Evolutionary conservation across 2,329 filamentous ascomycete genomes (phyloP).

Genomic region (Nothopassalora personata): DNA sequence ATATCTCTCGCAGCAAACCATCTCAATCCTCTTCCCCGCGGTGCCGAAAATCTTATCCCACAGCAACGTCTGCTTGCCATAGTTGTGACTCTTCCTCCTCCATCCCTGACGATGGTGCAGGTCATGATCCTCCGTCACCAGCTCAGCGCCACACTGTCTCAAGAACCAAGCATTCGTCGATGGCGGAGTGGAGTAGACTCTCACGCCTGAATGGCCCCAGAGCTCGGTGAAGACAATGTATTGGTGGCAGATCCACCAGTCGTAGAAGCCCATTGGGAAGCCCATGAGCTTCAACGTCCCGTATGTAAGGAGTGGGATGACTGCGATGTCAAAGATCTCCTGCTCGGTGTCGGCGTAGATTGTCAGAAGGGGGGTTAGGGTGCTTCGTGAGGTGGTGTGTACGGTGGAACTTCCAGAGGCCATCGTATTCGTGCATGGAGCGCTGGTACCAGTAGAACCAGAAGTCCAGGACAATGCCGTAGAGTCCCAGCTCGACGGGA

Average conservation of each 20-base stretch:
- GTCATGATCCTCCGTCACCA: slow-evolving; percentile 42
- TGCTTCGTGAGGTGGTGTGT: slow-evolving; percentile 46
- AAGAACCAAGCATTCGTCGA: slow-evolving; percentile 36
- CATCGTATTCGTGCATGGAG: slow-evolving; percentile 38
- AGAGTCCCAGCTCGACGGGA: slow-evolving; percentile 37
- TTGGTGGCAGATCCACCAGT: slow-evolving; percentile 45
- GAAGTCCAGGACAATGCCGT: slow-evolving; percentile 42
- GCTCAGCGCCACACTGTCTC: slow-evolving; percentile 31
- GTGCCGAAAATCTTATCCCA: slow-evolving; percentile 37
- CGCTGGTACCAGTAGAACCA: slow-evolving; percentile 43
- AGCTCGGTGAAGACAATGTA: slow-evolving; percentile 42
- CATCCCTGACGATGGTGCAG: slow-evolving; percentile 37
- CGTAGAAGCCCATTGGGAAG: slow-evolving; percentile 43
- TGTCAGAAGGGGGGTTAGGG: slow-evolving; percentile 39
- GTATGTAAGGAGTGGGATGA: slow-evolving; percentile 39
- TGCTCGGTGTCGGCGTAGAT: slow-evolving; percentile 42
- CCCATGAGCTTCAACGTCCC: slow-evolving; percentile 35
- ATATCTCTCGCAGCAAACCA: not conserved
- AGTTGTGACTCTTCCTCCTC: slow-evolving; percentile 36
- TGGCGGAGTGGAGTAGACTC: slow-evolving; percentile 34
- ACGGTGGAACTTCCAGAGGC: slow-evolving; percentile 43
- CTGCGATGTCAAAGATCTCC: slow-evolving; percentile 41
- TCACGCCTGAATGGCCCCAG: slow-evolving; percentile 38
- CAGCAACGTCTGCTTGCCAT: slow-evolving; percentile 38
- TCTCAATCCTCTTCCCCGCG: slow-evolving; percentile 34